Evolutionary conservation across 257 asterid genomes (phyloP).

Genomic region (Solanum raphanifolium): DNA sequence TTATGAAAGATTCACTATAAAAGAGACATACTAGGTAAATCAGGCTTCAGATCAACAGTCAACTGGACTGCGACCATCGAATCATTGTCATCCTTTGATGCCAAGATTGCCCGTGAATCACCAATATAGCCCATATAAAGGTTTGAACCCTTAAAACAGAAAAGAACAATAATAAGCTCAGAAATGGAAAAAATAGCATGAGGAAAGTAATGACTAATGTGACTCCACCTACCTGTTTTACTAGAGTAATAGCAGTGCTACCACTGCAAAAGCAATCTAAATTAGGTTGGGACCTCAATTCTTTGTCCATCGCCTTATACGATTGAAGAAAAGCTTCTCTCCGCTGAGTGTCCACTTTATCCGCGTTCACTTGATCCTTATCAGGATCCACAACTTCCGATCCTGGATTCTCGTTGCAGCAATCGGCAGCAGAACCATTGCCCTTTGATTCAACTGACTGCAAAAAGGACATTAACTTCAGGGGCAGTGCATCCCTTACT

Average conservation of each 20-base stretch:
- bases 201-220: neutral
- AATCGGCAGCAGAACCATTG: constrained; percentile 38
- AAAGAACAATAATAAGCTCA: neutral
- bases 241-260: constrained; percentile 77
- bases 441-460: constrained; percentile 47
- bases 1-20: neutral
- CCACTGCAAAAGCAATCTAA: constrained; percentile 98
- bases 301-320: constrained; percentile 90
- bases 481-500: constrained; percentile 79
- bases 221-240: constrained; percentile 54
- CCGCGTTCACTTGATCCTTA: constrained; percentile 30
- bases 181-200: neutral
- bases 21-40: constrained; percentile 64
- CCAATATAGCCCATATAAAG: constrained; percentile 86
- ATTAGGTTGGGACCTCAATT: constrained; percentile 77
- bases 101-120: constrained; percentile 93
- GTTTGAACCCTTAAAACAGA: constrained; percentile 52
- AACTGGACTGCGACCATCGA: constrained; percentile 70
- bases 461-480: constrained; percentile 49
- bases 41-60: constrained; percentile 95
- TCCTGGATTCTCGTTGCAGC: constrained; percentile 47
- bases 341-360: constrained; percentile 46
- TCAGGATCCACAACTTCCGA: constrained; percentile 60
- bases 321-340: constrained; percentile 88
- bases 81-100: constrained; percentile 62